Evolutionary conservation across 805 yeast genomes (phyloP).

Genomic region (Ogataea haglerorum): DNA sequence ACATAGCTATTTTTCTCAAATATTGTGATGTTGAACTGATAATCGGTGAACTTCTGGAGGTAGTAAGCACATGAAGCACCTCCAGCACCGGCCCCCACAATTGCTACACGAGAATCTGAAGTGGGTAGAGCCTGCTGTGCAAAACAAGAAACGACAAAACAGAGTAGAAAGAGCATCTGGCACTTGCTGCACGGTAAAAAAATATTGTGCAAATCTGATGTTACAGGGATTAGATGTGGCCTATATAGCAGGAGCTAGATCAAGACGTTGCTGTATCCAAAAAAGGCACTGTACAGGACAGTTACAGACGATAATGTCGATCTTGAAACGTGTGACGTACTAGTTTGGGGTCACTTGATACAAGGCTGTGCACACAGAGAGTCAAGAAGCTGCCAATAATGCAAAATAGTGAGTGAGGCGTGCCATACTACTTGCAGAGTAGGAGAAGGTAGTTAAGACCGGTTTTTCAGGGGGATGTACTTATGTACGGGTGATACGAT

Average conservation of each 20-base stretch:
- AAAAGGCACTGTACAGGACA: no score
- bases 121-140: slow-evolving; percentile 1
- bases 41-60: slow-evolving; percentile 36
- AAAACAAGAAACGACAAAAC: background rate
- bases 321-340: background rate
- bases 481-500: no score
- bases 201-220: background rate
- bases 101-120: slow-evolving; percentile 29
- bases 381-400: no score
- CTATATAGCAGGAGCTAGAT: background rate
- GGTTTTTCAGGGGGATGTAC: no score
- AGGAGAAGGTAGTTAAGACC: no score
- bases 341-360: background rate
- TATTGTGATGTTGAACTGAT: slow-evolving; percentile 37
- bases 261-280: no score
- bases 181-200: background rate
- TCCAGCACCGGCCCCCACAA: slow-evolving; percentile 52
- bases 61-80: slow-evolving; percentile 48
- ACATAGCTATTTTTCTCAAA: slow-evolving; percentile 38
- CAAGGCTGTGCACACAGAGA: slow-evolving; percentile 2
- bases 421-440: no score
- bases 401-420: no score
- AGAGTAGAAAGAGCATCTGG: background rate
- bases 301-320: background rate
- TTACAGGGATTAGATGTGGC: background rate